A percentile compares a stretch with the other conserved stretches of the same genome.
phyloP scores from a whole-genome alignment of 768 basidiomycete genomes.

The Agrocybe praecox region DNA sequence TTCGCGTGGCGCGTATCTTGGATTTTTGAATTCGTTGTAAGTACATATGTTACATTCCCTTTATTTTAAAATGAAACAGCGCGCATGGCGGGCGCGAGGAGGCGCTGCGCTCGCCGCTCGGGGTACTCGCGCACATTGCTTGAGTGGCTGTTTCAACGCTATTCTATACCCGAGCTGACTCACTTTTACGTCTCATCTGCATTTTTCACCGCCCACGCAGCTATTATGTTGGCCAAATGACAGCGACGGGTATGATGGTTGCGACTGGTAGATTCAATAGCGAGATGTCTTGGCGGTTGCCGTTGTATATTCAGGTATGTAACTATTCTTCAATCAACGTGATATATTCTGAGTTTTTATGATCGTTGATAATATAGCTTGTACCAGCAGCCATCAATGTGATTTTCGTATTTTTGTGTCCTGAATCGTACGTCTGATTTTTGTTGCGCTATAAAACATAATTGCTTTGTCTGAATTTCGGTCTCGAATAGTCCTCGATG shows the following conservation, averaged over 20 bases:
- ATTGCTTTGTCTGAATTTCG: neutral
- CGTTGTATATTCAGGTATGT: conserved; percentile 48
- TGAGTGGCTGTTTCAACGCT: no score
- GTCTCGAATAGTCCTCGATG: conserved; percentile 45
- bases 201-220: conserved; percentile 30
- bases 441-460: neutral
- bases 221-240: conserved; percentile 56
- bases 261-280: conserved; percentile 43
- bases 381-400: conserved; percentile 52
- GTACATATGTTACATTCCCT: conserved; percentile 3
- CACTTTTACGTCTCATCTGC: no score
- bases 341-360: neutral
- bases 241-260: conserved; percentile 59
- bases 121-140: no score
- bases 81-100: no score
- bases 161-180: no score
- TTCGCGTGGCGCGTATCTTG: conserved; percentile 50
- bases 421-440: conserved; percentile 44
- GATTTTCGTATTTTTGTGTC: conserved; percentile 46
- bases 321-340: neutral
- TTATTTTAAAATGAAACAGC: no score
- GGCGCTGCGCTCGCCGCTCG: no score
- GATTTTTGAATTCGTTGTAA: conserved; percentile 55
- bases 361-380: conserved; percentile 29
- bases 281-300: conserved; percentile 51